phyloP scores from a whole-genome alignment of 495 filamentous ascomycete genomes.

The Penicillium lagena region DNA sequence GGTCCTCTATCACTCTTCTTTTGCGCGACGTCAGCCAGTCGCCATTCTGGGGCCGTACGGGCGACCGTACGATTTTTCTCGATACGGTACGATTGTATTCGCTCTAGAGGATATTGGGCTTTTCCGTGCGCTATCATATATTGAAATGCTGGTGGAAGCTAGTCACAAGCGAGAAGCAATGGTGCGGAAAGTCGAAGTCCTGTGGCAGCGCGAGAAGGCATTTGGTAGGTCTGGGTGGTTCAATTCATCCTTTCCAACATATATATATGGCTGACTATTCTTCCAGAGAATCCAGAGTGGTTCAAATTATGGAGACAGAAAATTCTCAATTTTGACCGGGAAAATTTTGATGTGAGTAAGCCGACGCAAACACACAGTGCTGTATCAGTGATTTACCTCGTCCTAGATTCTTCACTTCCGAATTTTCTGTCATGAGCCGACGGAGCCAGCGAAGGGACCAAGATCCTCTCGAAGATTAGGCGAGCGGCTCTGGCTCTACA shows the following conservation, averaged over 20 bases:
- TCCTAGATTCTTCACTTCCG: background rate
- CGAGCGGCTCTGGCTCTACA: background rate
- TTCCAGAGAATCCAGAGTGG: background rate
- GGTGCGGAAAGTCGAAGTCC: background rate
- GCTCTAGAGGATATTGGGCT: slow-evolving; percentile 2
- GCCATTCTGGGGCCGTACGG: slow-evolving; percentile 1
- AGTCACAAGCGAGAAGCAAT: background rate
- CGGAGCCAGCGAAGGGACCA: too few species aligned
- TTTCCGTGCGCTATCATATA: slow-evolving; percentile 1
- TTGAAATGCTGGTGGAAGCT: background rate
- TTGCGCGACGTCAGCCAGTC: too few species aligned
- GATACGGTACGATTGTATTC: slow-evolving; percentile 1
- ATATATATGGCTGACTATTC: background rate
- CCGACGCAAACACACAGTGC: background rate
- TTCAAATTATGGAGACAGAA: background rate
- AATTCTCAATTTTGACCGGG: background rate
- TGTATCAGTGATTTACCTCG: too few species aligned
- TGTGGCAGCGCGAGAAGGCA: background rate
- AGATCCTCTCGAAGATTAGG: too few species aligned
- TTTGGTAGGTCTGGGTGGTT: background rate
- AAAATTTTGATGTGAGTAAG: background rate
- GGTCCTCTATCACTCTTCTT: too few species aligned
- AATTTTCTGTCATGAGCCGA: background rate
- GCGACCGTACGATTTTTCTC: background rate
- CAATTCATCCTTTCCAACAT: background rate